Evolutionary conservation across 179 eudicot genomes (phyloP), one percentile per base, ranked within the genome.

Genomic region (Beta macrorhiza): DNA sequence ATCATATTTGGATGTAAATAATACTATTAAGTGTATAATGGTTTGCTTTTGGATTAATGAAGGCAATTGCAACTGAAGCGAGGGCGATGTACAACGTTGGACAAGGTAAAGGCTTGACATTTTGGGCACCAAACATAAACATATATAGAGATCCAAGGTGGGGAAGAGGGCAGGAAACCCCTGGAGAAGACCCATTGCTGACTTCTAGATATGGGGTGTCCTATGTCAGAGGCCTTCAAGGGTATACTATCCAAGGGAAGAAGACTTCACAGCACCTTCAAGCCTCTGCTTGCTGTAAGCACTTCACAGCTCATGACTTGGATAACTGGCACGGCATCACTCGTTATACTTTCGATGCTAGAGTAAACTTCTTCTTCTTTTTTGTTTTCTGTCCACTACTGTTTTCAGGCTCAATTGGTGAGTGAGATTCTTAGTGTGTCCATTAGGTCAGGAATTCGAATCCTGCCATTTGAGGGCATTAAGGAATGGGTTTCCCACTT

Each of bases 91-190:
- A 86, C 92, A 94, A 94, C 83, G 96, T 87, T 1, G 97, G 93
- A 53, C 87, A 88, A 85, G 94, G 94, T 7, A 88, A 88, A 74
- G 97, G 96, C 9, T 79, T 94, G 71, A 94, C 98, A 59, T 89
- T 81, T 79, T 94, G 97, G 98, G 90, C 95, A 42, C 97, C 98
- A 13, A 94, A 94, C 85, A 72, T 94, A 7, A 94, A 94, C 89
- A 91, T 94, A 70, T 90, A 85, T 59, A 86, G 98, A 65, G 98
- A 94, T 80, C 96, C 98, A 8, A 86, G 98, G 80, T 94, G 98
- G 97, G 98, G 96, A 52, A 84, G 98, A 83, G 93, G 93, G 12
- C 95, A 94, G 67, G 98, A 94, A 84, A 94, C 98, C 67, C 98
- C 25, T 0, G 98, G 98, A 32, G 98, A 94, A 79, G 98, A 94